Base-by-base conservation (phyloP, 2,329 filamentous ascomycete species). In the Paraphaeosphaeria minitans region DNA sequence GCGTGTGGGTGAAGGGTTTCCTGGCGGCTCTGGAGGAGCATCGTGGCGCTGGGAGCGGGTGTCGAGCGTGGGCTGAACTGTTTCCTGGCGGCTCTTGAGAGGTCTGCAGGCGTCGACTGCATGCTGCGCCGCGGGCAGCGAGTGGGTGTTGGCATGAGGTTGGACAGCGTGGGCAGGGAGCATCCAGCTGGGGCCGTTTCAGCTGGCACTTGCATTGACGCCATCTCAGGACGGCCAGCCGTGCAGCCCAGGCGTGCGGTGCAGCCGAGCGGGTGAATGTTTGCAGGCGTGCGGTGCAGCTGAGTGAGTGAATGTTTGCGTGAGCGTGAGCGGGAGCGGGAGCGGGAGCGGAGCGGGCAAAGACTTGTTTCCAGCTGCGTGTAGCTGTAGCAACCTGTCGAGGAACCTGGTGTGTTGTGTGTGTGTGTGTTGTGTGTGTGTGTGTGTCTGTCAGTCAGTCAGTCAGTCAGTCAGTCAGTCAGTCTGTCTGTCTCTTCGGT, bases 121-220 rank as follows among this genome's bases (percentile, higher is more conserved):
- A 45, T 43, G 46, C 51, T 60, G 55, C 53, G 58, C 58, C 51
- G 58, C 42, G 22, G 45, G 21, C 42, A 29, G n/a, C 49, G 42
- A 57, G 49, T 57, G 41, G 53, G 42, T 53, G 49, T 57, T 31
- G 53, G 55, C 56, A 59, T 59, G 42, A 56, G 49, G 51, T 39
- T 46, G 46, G 56, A 49, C 42, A 51, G 52, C 21, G 45, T 4
- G 45, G 46, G 9, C 27, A 22, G 39, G 27, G 55, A 19, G 43
- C 43, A 14, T 29, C 21, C 33, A 37, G 14, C 45, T 43, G 27
- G 48, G 35, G 49, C n/a, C 21, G 63, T 66, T 63, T 63, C 61
- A 63, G 57, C 45, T 46, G 33, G 57, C 50, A 59, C 58, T 43
- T 52, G 56, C 29, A 31, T 31, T 31, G 29, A 31, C 29, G 29